Evolutionary conservation across 306 rosid genomes (phyloP), one percentile per base, ranked within the genome.

Genomic region (Lupinus albus): DNA sequence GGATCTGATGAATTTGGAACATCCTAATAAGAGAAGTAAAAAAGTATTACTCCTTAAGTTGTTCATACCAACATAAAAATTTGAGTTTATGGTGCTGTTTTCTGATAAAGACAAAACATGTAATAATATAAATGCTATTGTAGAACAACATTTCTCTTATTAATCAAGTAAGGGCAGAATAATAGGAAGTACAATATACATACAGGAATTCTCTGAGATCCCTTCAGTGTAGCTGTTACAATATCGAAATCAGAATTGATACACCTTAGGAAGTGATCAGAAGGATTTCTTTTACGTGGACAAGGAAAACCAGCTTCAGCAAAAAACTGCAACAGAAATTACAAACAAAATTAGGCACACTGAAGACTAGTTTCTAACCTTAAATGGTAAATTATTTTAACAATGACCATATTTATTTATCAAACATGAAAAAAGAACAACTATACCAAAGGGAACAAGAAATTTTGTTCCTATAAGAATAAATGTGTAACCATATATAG

Each of bases 221-320:
- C 96, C 76, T 87, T 87, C 44, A 89, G 78, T 18, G 96, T 83
- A 84, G 94, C 89, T 15, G 89, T 84, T 17, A 89, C 91, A 50
- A 80, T 51, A 64, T 89, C 96, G 2, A 87, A 89, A 56, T 89
- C 96, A 69, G 92, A 87, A 74, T 89, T 89, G 86, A 89, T 73
- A 18, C 96, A 89, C 13, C 96, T 78, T 35, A 89, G 78, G 83
- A 89, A 89, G 80, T 89, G 96, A 74, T 89, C 96, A 54, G 96
- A 89, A 57, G 96, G 96, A 71, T 89, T 89, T 63, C 89, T 81
- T 75, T 83, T 85, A 25, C 78, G 85, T 14, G 96, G 96, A 78
- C 96, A 89, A 63, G 94, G 96, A 66, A 89, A 85, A 61, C 89
- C 94, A 4, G 94, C 87, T 80, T 89, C 94, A 60, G 87, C 93